phyloP scores from a whole-genome alignment of 2,329 filamentous ascomycete genomes.

The Pyricularia grisea region DNA sequence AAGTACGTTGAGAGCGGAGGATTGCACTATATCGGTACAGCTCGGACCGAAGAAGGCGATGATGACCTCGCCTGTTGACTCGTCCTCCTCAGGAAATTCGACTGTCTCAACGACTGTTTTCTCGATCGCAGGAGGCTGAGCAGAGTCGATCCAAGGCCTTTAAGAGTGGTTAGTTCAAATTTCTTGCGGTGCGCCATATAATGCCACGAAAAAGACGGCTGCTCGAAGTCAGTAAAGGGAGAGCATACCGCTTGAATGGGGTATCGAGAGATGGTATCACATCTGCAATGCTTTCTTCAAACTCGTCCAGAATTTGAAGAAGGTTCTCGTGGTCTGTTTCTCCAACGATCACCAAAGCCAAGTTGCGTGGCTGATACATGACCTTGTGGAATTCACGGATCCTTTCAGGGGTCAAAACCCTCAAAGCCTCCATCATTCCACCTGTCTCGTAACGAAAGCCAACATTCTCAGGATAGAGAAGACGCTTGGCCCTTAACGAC shows the following conservation, averaged over 20 bases:
- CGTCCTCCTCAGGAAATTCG: slow-evolving; percentile 93
- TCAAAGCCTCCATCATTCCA: slow-evolving; percentile 86
- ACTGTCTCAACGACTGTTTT: slow-evolving; percentile 68
- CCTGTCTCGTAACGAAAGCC: slow-evolving; percentile 98
- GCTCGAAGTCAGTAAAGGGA: neutral
- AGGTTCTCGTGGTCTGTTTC: slow-evolving; percentile 79
- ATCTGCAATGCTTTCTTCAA: slow-evolving; percentile 78
- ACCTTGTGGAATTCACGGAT: slow-evolving; percentile 92
- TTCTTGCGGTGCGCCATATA: no score
- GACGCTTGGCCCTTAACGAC: slow-evolving; percentile 68
- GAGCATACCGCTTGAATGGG: slow-evolving; percentile 57
- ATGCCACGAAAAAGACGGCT: no score
- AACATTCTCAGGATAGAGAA: slow-evolving; percentile 80
- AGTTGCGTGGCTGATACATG: slow-evolving; percentile 97
- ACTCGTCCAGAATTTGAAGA: slow-evolving; percentile 71
- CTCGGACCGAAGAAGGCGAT: slow-evolving; percentile 82
- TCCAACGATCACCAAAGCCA: slow-evolving; percentile 86
- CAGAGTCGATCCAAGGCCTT: slow-evolving; percentile 81
- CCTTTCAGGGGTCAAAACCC: slow-evolving; percentile 75
- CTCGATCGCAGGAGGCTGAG: slow-evolving; percentile 62
- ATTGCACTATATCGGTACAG: slow-evolving; percentile 58
- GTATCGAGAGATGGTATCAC: slow-evolving; percentile 67
- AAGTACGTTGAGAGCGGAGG: slow-evolving; percentile 68
- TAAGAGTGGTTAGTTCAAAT: neutral
- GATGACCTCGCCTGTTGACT: slow-evolving; percentile 80